Evolutionary conservation across 495 filamentous ascomycete genomes (phyloP).

Genomic region (Hyphodiscus hymeniophilus): DNA sequence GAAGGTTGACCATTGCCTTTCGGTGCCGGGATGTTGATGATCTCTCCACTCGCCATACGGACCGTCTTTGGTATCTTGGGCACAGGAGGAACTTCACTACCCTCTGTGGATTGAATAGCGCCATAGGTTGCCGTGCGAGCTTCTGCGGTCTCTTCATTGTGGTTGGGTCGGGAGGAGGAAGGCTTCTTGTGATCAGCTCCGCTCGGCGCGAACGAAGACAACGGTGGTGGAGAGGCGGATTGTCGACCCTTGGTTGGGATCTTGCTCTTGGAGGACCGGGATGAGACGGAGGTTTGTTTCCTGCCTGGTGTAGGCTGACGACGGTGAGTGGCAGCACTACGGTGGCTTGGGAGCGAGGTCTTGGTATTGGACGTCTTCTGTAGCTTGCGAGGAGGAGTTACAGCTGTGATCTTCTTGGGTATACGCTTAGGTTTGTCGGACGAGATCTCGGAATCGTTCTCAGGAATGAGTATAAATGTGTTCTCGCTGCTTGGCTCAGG

Average conservation of each 20-base stretch:
- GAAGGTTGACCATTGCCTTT: background rate
- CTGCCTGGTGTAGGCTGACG: background rate
- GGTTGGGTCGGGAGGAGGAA: background rate
- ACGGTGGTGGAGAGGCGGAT: background rate
- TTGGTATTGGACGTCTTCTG: background rate
- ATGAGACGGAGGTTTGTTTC: background rate
- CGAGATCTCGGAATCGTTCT: constrained; percentile 6
- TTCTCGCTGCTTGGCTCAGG: constrained; percentile 5
- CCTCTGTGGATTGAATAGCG: background rate
- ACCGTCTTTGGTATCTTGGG: constrained; percentile 13
- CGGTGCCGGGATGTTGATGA: constrained; percentile 8
- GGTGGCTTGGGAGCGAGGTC: background rate
- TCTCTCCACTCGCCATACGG: constrained; percentile 10
- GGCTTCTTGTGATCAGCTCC: background rate
- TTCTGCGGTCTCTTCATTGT: background rate
- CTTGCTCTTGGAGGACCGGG: background rate
- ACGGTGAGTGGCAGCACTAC: background rate
- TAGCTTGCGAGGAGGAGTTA: background rate
- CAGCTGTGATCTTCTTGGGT: background rate
- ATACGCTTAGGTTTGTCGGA: background rate
- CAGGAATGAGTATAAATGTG: constrained; percentile 5
- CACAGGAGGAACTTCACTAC: constrained; percentile 13
- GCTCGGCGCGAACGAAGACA: background rate
- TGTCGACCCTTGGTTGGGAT: background rate
- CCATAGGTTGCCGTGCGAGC: background rate